Evolutionary conservation across 1,284 basidiomycete genomes (phyloP).

Genomic region (Pseudozyma hubeiensis): DNA sequence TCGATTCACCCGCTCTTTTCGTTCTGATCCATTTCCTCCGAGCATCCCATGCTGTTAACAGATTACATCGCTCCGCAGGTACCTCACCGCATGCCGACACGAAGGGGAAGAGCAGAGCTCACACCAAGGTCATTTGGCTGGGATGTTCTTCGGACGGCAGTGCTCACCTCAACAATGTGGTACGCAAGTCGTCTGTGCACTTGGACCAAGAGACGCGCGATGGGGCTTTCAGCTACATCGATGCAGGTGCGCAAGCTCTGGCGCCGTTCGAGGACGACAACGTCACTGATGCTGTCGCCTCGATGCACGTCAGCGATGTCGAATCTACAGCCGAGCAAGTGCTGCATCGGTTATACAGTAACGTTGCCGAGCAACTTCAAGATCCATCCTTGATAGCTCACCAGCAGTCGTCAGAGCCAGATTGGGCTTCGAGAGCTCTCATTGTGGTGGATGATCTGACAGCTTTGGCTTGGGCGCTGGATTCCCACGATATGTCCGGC

Average conservation of each 20-base stretch:
- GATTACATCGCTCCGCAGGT: background rate
- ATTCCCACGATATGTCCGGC: constrained; percentile 11
- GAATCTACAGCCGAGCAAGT: constrained; percentile 1
- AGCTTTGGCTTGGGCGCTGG: constrained; percentile 40
- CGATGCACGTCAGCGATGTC: constrained; percentile 1
- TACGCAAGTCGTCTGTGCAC: constrained; percentile 44
- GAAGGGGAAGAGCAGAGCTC: constrained; percentile 18
- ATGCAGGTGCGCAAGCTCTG: constrained; percentile 13
- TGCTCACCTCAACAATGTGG: constrained; percentile 40
- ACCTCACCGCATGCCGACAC: background rate
- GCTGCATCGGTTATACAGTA: constrained; percentile 9
- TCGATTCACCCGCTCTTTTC: constrained; percentile 49
- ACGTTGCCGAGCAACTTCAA: constrained; percentile 16
- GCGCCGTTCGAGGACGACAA: background rate
- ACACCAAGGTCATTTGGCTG: constrained; percentile 50
- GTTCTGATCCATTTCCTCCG: constrained; percentile 46
- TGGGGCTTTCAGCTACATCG: constrained; percentile 35
- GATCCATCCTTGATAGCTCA: background rate
- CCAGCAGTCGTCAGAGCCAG: background rate
- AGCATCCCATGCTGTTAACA: constrained; percentile 31
- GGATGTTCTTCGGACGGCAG: constrained; percentile 42
- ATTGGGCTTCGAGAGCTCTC: constrained; percentile 25
- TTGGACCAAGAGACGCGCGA: constrained; percentile 32
- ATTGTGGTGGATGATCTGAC: constrained; percentile 49
- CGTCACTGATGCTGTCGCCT: background rate